Conservation (phyloP, 2,329 filamentous ascomycete species). For the Macrophomina tecta region DNA sequence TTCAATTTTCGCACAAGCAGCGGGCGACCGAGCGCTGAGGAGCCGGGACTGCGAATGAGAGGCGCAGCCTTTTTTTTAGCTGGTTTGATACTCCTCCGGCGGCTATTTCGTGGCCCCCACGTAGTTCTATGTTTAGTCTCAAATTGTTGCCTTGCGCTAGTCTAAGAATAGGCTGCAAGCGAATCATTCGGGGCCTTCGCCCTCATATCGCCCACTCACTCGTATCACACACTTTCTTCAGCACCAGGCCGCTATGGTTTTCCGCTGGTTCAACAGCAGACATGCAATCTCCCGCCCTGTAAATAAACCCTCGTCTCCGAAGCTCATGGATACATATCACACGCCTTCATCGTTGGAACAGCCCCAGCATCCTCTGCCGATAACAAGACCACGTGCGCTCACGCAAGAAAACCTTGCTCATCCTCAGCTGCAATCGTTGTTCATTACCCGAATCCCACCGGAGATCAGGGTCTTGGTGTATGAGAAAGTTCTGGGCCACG, state of each 20-base stretch:
- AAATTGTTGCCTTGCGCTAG: neutral
- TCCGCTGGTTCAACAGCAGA: neutral
- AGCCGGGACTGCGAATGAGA: too few species aligned
- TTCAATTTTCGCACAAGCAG: too few species aligned
- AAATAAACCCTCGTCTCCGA: too few species aligned
- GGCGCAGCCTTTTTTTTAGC: too few species aligned
- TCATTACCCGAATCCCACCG: neutral
- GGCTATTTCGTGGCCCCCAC: too few species aligned
- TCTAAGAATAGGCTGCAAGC: neutral
- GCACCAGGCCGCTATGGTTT: neutral
- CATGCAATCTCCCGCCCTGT: neutral
- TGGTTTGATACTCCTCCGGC: too few species aligned
- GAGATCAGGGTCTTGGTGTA: neutral
- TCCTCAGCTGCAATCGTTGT: neutral
- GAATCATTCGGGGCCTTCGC: neutral
- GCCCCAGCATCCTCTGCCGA: neutral
- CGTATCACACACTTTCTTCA: neutral
- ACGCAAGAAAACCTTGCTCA: neutral
- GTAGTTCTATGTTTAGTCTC: too few species aligned
- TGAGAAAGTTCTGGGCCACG: too few species aligned
- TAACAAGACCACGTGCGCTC: neutral
- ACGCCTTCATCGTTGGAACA: neutral
- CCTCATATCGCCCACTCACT: neutral
- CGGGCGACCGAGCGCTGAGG: too few species aligned
- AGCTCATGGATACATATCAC: too few species aligned